phyloP scores from a whole-genome alignment of 805 yeast species.

The Blastobotrys terrestris region DNA sequence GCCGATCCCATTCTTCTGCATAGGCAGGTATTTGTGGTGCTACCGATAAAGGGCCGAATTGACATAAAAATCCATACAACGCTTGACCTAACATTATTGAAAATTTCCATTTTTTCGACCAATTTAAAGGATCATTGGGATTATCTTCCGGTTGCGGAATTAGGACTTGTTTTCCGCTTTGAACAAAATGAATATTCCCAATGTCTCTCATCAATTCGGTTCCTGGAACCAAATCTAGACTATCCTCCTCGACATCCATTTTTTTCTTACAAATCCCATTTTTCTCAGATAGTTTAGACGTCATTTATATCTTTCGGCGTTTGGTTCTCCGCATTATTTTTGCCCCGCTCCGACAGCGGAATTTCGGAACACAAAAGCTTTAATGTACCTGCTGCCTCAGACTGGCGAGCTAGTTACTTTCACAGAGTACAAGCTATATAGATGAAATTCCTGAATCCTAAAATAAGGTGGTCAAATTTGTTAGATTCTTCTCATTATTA shows the following conservation, averaged over 20 bases:
- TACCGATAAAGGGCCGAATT: constrained; percentile 10
- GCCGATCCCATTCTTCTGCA: constrained; percentile 6
- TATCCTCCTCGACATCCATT: neutral
- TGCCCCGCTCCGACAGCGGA: too few relatives aligned
- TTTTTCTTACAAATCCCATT: too few relatives aligned
- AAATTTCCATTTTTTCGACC: constrained; percentile 38
- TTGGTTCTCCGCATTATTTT: too few relatives aligned
- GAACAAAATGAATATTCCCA: constrained; percentile 6
- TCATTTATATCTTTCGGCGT: too few relatives aligned
- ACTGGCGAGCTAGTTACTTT: too few relatives aligned
- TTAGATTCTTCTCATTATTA: too few relatives aligned
- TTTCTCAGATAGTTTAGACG: too few relatives aligned
- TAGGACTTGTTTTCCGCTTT: constrained; percentile 2
- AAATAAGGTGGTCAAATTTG: too few relatives aligned
- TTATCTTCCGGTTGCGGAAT: constrained; percentile 35
- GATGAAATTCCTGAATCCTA: too few relatives aligned
- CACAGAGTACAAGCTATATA: too few relatives aligned
- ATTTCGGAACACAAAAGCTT: too few relatives aligned
- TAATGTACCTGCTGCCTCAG: too few relatives aligned
- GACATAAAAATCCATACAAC: constrained; percentile 5
- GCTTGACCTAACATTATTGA: constrained; percentile 6
- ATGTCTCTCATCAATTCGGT: constrained; percentile 10
- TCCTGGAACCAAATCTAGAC: constrained; percentile 2
- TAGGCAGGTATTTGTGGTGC: constrained; percentile 10
- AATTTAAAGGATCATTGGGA: constrained; percentile 46